phyloP scores from a whole-genome alignment of 371 early-diverging fungal species.

The Lichtheimia corymbifera region DNA sequence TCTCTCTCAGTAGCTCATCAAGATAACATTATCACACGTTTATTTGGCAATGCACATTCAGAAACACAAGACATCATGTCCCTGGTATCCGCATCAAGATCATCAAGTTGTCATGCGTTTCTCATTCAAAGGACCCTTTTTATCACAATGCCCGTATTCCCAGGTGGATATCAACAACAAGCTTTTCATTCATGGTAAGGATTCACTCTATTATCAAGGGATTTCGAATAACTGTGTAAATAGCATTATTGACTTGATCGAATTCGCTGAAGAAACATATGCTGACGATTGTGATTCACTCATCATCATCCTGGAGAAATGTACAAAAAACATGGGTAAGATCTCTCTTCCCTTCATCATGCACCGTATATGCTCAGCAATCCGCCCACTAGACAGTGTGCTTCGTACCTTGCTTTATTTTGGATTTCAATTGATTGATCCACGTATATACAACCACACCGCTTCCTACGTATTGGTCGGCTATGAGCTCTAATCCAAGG shows the following conservation, averaged over 20 bases:
- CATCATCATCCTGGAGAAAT: conserved; percentile 5
- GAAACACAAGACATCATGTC: too few relatives aligned
- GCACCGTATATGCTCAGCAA: not conserved
- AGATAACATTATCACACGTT: too few relatives aligned
- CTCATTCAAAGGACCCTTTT: conserved; percentile 8
- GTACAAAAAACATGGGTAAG: conserved; percentile 6
- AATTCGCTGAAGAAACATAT: conserved; percentile 3
- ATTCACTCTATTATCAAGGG: not conserved
- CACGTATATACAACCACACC: conserved; percentile 5
- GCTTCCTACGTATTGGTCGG: conserved; percentile 6
- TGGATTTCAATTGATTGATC: conserved; percentile 15
- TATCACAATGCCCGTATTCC: conserved; percentile 2
- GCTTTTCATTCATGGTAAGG: conserved; percentile 5
- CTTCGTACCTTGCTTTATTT: conserved; percentile 11
- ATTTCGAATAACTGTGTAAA: not conserved
- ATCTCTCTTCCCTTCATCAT: not conserved
- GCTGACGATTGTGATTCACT: not conserved
- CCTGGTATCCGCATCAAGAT: too few relatives aligned
- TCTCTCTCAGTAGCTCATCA: too few relatives aligned
- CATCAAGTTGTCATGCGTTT: conserved; percentile 3
- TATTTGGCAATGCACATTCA: too few relatives aligned
- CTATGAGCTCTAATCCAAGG: conserved; percentile 20
- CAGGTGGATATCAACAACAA: conserved; percentile 1
- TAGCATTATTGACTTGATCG: conserved; percentile 9
- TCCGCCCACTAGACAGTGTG: not conserved